phyloP scores from a whole-genome alignment of 495 filamentous ascomycete genomes.

The Trichocladium uniseriatum region DNA sequence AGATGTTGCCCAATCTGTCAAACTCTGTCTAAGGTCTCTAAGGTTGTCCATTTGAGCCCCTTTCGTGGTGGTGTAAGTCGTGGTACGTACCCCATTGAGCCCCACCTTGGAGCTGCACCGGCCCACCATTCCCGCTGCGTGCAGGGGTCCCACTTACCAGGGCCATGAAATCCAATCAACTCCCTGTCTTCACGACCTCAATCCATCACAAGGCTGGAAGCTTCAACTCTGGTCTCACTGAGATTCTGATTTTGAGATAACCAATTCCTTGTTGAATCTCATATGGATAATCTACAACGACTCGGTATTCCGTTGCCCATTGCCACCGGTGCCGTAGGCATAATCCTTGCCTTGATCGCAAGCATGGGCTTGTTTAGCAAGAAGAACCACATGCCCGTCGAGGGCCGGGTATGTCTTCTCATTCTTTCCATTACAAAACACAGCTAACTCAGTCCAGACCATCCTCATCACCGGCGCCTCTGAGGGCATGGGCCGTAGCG shows the following conservation, averaged over 20 bases:
- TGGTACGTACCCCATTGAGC: no score
- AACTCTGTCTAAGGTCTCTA: no score
- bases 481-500: constrained; percentile 77
- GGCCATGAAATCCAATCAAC: no score
- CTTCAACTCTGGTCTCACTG: no score
- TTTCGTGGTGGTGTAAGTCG: no score
- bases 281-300: constrained; percentile 15
- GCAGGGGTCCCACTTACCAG: no score
- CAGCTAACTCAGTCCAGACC: constrained; percentile 44
- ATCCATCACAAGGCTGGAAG: neutral
- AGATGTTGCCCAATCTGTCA: no score
- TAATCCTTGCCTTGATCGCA: constrained; percentile 39
- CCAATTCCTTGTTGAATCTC: neutral
- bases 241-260: no score
- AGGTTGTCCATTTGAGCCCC: no score
- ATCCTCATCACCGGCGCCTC: constrained; percentile 86
- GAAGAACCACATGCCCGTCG: constrained; percentile 71
- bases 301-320: constrained; percentile 8
- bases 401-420: constrained; percentile 56
- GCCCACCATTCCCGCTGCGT: no score
- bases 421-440: neutral
- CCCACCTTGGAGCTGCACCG: no score
- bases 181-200: neutral
- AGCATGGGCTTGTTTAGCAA: constrained; percentile 55
- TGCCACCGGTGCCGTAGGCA: constrained; percentile 34